Conservation (phyloP, 441 rosid genomes). For the Macaranga tanarius region DNA sequence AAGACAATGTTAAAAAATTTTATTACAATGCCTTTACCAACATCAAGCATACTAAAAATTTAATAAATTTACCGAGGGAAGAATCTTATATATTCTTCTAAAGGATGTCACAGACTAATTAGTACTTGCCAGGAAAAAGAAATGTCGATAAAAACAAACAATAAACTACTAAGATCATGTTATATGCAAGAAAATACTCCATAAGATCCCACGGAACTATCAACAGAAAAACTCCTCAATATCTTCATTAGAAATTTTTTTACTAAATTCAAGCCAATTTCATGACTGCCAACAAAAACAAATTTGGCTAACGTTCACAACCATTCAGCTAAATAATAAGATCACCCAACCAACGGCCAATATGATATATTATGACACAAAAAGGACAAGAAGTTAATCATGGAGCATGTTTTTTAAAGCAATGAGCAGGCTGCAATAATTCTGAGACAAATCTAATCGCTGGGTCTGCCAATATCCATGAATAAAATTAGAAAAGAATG, state of each 20-base stretch:
- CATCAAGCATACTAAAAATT: background rate
- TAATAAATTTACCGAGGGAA: background rate
- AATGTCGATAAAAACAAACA: background rate
- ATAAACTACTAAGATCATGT: background rate
- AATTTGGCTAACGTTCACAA: background rate
- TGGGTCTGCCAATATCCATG: no score
- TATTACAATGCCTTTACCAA: background rate
- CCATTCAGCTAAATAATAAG: background rate
- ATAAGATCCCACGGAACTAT: background rate
- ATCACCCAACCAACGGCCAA: background rate
- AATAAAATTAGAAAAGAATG: no score
- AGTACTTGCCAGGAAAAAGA: background rate
- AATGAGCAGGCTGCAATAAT: background rate
- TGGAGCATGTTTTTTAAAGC: background rate
- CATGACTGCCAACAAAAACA: background rate
- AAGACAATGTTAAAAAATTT: background rate
- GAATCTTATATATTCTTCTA: background rate
- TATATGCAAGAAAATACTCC: background rate
- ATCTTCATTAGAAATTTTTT: background rate
- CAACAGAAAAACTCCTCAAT: background rate
- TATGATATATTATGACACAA: background rate
- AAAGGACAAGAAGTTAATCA: background rate
- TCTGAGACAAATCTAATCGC: no score
- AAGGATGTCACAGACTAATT: background rate
- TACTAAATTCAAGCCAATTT: background rate